Conservation (phyloP, 257 asterid genomes). For the Penstemon eatonii region DNA sequence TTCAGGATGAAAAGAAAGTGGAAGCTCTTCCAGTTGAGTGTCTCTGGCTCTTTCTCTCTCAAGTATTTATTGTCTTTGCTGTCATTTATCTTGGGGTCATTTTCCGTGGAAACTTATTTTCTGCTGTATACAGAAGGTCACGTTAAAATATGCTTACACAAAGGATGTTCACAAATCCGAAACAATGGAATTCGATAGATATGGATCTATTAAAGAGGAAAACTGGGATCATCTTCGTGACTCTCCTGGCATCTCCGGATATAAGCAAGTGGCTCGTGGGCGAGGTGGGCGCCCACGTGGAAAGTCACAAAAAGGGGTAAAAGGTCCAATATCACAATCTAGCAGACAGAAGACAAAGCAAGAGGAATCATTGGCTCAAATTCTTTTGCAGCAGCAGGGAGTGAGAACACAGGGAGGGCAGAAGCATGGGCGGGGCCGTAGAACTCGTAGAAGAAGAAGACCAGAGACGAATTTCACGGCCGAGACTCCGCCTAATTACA, state of each 20-base stretch:
- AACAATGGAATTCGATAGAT: conserved; percentile 44
- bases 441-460: conserved; percentile 77
- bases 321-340: conserved; percentile 39
- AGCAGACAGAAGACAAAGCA: conserved; percentile 46
- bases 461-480: conserved; percentile 43
- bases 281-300: conserved; percentile 73
- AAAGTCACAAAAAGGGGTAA: conserved; percentile 47
- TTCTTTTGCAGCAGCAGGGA: conserved; percentile 62
- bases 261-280: conserved; percentile 53
- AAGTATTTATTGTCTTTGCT: background rate
- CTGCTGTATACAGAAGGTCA: conserved; percentile 47
- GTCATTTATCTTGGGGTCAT: background rate
- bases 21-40: conserved; percentile 75
- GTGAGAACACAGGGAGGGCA: conserved; percentile 62
- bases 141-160: conserved; percentile 42
- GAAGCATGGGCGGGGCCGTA: conserved; percentile 69
- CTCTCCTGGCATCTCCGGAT: conserved; percentile 52
- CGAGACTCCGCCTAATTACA: conserved; percentile 38
- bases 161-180: conserved; percentile 54
- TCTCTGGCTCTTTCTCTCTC: conserved; percentile 24
- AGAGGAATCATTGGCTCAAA: conserved; percentile 51
- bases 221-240: conserved; percentile 45
- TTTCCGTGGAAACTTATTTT: conserved; percentile 6
- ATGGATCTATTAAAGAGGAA: conserved; percentile 50
- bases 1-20: conserved; percentile 44